Conservation (phyloP, 2,329 filamentous ascomycete species). For the Penicillium sp. region DNA sequence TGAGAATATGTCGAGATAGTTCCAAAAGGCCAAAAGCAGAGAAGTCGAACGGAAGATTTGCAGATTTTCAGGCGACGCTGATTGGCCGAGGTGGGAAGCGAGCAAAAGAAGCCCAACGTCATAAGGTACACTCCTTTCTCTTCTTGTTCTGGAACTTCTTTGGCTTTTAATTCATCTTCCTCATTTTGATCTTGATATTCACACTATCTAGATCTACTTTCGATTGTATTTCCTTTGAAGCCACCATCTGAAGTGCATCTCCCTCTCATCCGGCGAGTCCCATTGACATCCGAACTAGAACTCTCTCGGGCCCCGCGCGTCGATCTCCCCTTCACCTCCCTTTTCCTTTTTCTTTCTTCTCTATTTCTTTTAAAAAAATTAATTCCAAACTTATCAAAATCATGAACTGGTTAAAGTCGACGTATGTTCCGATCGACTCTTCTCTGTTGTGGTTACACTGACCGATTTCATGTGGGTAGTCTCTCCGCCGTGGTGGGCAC, state of each 20-base stretch:
- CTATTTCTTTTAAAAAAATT: background rate
- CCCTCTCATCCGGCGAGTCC: conserved; percentile 5
- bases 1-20: conserved; percentile 9
- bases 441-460: conserved; percentile 14
- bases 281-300: conserved; percentile 25
- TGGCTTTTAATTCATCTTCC: background rate
- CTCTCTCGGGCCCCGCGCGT: conserved; percentile 31
- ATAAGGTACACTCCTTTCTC: conserved; percentile 7
- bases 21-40: background rate
- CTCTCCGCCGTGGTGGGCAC: conserved; percentile 83
- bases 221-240: background rate
- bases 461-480: conserved; percentile 53
- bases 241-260: conserved; percentile 1
- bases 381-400: conserved; percentile 42
- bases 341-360: conserved; percentile 15
- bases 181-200: background rate
- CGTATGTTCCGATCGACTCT: conserved; percentile 55
- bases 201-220: background rate
- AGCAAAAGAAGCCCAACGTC: conserved; percentile 22
- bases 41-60: conserved; percentile 7
- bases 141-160: background rate
- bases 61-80: conserved; percentile 21
- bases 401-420: conserved; percentile 94
- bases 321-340: conserved; percentile 29
- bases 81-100: conserved; percentile 22